phyloP scores from a whole-genome alignment of 2,329 filamentous ascomycete species.

The Aaosphaeria pasadenensis region DNA sequence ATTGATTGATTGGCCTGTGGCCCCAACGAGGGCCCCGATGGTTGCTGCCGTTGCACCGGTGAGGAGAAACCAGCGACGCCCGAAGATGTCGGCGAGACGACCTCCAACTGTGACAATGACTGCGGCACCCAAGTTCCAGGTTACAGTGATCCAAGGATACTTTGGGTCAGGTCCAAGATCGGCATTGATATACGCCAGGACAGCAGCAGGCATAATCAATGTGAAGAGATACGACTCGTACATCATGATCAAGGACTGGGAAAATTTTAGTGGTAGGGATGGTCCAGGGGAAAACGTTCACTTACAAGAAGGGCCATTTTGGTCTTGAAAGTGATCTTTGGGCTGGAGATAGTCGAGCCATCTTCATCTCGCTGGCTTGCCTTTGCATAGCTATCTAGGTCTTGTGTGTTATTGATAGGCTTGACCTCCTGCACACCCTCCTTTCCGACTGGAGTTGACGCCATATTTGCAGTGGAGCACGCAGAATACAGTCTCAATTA shows the following conservation, averaged over 20 bases:
- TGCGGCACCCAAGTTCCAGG: slow-evolving; percentile 27
- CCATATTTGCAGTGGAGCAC: slow-evolving; percentile 3
- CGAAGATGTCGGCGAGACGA: slow-evolving; percentile 16
- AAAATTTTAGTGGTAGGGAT: background rate
- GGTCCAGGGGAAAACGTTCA: background rate
- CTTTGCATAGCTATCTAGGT: slow-evolving; percentile 1
- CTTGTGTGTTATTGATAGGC: slow-evolving; percentile 1
- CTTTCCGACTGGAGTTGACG: slow-evolving; percentile 37
- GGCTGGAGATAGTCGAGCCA: background rate
- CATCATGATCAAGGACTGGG: slow-evolving; percentile 2
- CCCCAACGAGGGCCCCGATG: slow-evolving; percentile 21
- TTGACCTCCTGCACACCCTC: background rate
- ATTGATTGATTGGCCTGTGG: slow-evolving; percentile 19
- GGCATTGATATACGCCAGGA: slow-evolving; percentile 34
- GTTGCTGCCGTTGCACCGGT: slow-evolving; percentile 17
- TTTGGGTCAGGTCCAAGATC: slow-evolving; percentile 34
- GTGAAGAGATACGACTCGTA: slow-evolving; percentile 28
- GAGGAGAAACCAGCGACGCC: slow-evolving; percentile 37
- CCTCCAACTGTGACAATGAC: slow-evolving; percentile 35
- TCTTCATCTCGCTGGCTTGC: background rate
- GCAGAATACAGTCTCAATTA: too few species aligned
- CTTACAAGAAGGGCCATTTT: slow-evolving; percentile 11
- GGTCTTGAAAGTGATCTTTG: slow-evolving; percentile 10
- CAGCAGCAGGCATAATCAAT: slow-evolving; percentile 34
- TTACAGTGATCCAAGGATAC: slow-evolving; percentile 36